Conservation (phyloP, 306 rosid genomes). For the Cicer yamashitae region DNA sequence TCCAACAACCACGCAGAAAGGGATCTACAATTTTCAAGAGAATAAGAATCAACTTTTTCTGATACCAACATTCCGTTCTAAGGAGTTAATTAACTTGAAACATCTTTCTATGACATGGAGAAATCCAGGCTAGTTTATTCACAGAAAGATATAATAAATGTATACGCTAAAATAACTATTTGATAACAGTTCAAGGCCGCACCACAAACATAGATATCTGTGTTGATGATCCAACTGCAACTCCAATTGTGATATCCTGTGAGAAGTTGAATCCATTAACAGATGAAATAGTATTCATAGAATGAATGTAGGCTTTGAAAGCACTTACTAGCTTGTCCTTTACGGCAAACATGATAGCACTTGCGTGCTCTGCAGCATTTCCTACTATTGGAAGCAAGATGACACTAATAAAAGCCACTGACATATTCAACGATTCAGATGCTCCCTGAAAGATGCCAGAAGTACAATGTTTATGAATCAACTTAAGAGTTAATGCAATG, state of each 20-base stretch:
- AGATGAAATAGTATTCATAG: slow-evolving; percentile 30
- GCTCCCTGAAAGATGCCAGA: slow-evolving; percentile 76
- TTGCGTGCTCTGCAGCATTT: slow-evolving; percentile 73
- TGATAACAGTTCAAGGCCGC: slow-evolving; percentile 50
- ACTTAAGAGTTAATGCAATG: not conserved
- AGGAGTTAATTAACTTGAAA: slow-evolving; percentile 24
- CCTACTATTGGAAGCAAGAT: slow-evolving; percentile 90
- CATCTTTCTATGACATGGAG: slow-evolving; percentile 15
- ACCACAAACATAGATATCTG: slow-evolving; percentile 98
- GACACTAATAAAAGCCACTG: slow-evolving; percentile 90
- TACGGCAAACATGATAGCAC: slow-evolving; percentile 95
- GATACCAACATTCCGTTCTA: not conserved
- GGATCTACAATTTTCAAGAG: slow-evolving; percentile 61
- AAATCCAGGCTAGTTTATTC: slow-evolving; percentile 29
- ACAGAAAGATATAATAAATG: slow-evolving; percentile 4
- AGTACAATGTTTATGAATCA: slow-evolving; percentile 35
- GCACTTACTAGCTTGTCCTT: slow-evolving; percentile 93
- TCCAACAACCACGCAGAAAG: slow-evolving; percentile 94
- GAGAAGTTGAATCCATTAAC: slow-evolving; percentile 47
- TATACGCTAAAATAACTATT: slow-evolving; percentile 18
- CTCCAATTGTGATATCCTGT: slow-evolving; percentile 92
- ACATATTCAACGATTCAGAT: slow-evolving; percentile 74
- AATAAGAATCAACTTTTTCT: slow-evolving; percentile 35
- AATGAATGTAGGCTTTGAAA: slow-evolving; percentile 40
- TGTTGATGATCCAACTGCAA: slow-evolving; percentile 92